Conservation (phyloP, 305 asterid species). For the Salvia sclarea region DNA sequence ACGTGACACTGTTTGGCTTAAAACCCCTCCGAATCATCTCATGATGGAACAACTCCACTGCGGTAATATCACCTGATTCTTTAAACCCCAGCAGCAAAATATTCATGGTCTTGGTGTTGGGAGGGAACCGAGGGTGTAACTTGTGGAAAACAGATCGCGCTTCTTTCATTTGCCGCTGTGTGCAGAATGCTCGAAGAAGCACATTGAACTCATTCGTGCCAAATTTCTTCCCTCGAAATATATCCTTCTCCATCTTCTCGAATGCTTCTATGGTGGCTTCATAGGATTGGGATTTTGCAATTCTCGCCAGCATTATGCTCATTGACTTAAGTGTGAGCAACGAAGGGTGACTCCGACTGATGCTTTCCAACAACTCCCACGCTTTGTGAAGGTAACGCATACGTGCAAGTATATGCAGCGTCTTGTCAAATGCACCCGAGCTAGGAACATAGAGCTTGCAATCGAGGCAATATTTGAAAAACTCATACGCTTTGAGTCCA, state of each 20-base stretch:
- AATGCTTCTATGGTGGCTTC: conserved; percentile 80
- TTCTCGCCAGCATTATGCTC: conserved; percentile 86
- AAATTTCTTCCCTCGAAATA: conserved; percentile 55
- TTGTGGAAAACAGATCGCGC: conserved; percentile 81
- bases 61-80: conserved; percentile 77
- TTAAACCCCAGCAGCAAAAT: conserved; percentile 88
- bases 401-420: conserved; percentile 82
- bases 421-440: conserved; percentile 86
- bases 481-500: conserved; percentile 86
- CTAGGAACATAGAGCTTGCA: conserved; percentile 55
- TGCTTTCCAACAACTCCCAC: conserved; percentile 70
- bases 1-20: conserved; percentile 68
- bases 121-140: conserved; percentile 61
- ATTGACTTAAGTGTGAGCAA: conserved; percentile 81
- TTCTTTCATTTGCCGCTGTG: conserved; percentile 89
- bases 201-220: conserved; percentile 78
- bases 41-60: conserved; percentile 88
- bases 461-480: conserved; percentile 65
- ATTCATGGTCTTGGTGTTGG: conserved; percentile 85
- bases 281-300: conserved; percentile 74
- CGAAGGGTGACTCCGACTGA: conserved; percentile 55
- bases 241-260: conserved; percentile 68
- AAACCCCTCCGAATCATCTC: conserved; percentile 93
- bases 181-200: conserved; percentile 86
- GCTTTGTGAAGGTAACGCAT: conserved; percentile 92